Base-by-base conservation (phyloP, 2,329 filamentous ascomycete species). In the Taxawa tesnikishii region DNA sequence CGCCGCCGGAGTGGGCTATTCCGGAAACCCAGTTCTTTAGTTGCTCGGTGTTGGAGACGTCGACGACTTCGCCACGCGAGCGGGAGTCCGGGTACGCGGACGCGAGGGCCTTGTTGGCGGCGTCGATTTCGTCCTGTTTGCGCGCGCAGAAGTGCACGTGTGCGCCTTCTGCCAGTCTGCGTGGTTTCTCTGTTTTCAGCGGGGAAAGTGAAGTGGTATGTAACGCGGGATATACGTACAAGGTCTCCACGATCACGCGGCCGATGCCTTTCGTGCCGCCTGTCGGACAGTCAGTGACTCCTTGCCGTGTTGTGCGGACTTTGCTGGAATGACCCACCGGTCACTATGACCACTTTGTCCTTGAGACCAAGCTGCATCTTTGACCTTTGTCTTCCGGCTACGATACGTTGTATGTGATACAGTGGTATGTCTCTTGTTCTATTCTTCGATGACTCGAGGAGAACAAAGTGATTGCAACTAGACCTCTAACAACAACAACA, bases 321-420 rank as follows among this genome's bases (percentile, higher is more conserved):
- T 14, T n/a, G 13, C 21, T 24, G 23, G 5, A 15, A 14, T 19
- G 17, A 9, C 33, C 13, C 32, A 51, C 53, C 53, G 21, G 54
- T 56, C 6, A 56, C 43, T 4, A 56, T 39, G 11, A 53, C 46
- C 12, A 55, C 48, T 33, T 56, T 56, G 18, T 46, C 45, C 21
- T 51, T 43, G n/a, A 56, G 47, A 18, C 43, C 44, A 10, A 56
- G 49, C 39, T 53, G 44, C 54, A 56, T 56, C 30, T 31, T 42
- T n/a, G n/a, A n/a, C n/a, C n/a, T n/a, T n/a, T n/a, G n/a, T n/a
- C n/a, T n/a, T n/a, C n/a, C n/a, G n/a, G n/a, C n/a, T n/a, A n/a
- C n/a, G n/a, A n/a, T n/a, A n/a, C n/a, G n/a, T n/a, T n/a, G n/a
- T n/a, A n/a, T n/a, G n/a, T n/a, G n/a, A n/a, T n/a, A n/a, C n/a